Evolutionary conservation across 371 early-diverging fungal genomes (phyloP).

Genomic region (Chytridium lagenaria): DNA sequence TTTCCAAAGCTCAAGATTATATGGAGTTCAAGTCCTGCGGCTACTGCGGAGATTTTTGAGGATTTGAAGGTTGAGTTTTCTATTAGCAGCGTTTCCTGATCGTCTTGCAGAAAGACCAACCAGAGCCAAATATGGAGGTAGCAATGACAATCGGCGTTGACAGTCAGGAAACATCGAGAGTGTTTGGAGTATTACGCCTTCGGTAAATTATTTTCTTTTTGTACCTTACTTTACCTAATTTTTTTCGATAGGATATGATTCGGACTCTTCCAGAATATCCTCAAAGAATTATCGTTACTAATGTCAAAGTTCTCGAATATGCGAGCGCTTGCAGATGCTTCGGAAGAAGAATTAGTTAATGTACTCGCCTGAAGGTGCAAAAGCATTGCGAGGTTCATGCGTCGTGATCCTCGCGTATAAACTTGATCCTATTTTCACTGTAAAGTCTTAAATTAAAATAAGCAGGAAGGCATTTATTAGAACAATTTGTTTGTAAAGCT

Average conservation of each 20-base stretch:
- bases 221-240: too few relatives aligned
- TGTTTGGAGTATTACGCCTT: conserved; percentile 71
- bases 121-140: conserved; percentile 72
- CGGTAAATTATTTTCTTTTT: too few relatives aligned
- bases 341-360: conserved; percentile 50
- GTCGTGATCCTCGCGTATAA: conserved; percentile 13
- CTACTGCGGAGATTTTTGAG: conserved; percentile 85
- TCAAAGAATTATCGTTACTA: conserved; percentile 74
- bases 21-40: conserved; percentile 89
- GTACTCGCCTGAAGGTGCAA: too few relatives aligned
- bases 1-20: conserved; percentile 87
- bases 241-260: conserved; percentile 75
- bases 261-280: conserved; percentile 82
- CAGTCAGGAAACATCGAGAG: conserved; percentile 64
- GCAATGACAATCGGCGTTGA: conserved; percentile 81
- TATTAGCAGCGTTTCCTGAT: not conserved
- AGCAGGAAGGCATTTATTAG: too few relatives aligned
- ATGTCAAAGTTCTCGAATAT: conserved; percentile 71
- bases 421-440: not conserved
- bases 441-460: too few relatives aligned
- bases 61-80: conserved; percentile 78
- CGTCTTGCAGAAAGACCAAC: conserved; percentile 64
- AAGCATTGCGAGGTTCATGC: too few relatives aligned
- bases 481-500: too few relatives aligned
- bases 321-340: conserved; percentile 63